Evolutionary conservation across 495 filamentous ascomycete genomes (phyloP).

Genomic region (Lasiosphaeria hispida): DNA sequence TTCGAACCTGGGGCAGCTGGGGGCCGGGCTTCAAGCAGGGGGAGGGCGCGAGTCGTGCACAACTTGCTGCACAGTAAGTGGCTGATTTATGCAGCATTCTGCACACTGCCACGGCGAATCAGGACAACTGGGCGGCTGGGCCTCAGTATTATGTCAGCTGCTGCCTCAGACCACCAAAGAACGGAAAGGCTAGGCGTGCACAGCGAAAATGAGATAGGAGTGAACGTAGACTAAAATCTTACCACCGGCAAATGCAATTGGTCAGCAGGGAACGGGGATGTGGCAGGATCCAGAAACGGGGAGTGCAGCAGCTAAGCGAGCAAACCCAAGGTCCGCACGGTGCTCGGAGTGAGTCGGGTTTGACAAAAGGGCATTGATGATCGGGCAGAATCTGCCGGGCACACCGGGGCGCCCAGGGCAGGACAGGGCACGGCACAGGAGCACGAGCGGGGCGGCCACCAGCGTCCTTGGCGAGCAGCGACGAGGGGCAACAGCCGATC

Average conservation of each 20-base stretch:
- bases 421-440: slow-evolving; percentile 18
- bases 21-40: not conserved
- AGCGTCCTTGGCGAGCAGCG: slow-evolving; percentile 13
- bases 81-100: slow-evolving; percentile 16
- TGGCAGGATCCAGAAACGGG: not conserved
- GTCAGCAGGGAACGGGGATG: not conserved
- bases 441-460: slow-evolving; percentile 16
- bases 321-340: slow-evolving; percentile 13
- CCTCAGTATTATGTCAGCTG: slow-evolving; percentile 19
- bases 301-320: slow-evolving; percentile 2
- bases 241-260: not conserved
- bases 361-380: slow-evolving; percentile 6
- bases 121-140: not conserved
- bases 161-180: not conserved
- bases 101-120: slow-evolving; percentile 6
- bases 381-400: slow-evolving; percentile 20
- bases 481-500: slow-evolving; percentile 26
- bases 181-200: too few relatives aligned
- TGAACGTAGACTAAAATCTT: not conserved
- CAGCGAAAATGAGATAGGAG: not conserved
- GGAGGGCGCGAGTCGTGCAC: slow-evolving; percentile 8
- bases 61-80: slow-evolving; percentile 11
- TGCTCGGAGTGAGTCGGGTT: slow-evolving; percentile 11
- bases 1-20: not conserved
- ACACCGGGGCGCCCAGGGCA: slow-evolving; percentile 25